Conservation (phyloP, 2,329 filamentous ascomycete genomes). For the Alternaria angustiovoidea region DNA sequence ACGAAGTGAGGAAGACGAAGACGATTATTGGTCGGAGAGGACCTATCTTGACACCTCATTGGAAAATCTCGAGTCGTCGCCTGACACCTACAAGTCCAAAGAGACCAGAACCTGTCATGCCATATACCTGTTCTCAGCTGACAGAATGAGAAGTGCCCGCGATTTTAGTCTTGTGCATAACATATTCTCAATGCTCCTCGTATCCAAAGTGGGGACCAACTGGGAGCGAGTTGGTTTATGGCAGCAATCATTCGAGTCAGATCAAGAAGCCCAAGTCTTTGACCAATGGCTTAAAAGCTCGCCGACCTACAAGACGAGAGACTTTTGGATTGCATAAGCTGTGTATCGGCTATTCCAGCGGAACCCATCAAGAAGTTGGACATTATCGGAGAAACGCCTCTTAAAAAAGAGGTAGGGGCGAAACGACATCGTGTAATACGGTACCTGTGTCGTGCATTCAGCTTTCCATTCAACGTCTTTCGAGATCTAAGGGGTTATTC, state of each 20-base stretch:
- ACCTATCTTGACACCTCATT: neutral
- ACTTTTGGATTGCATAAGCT: neutral
- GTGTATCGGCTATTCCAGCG: rapidly evolving
- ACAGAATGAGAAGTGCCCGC: no score
- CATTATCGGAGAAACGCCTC: rapidly evolving
- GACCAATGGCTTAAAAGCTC: neutral
- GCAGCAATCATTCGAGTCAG: neutral
- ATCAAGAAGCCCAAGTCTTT: neutral
- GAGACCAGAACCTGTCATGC: neutral
- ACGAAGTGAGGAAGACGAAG: neutral
- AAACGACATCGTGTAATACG: no score
- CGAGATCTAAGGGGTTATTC: no score
- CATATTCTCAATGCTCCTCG: neutral
- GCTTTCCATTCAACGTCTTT: no score
- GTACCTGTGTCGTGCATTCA: no score
- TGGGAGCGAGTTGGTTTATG: constrained; percentile 1
- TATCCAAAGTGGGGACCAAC: neutral
- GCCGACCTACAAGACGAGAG: neutral
- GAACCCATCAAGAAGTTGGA: no score
- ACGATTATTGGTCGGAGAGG: neutral
- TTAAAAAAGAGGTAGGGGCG: no score
- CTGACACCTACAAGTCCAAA: rapidly evolving
- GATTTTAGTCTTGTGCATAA: neutral
- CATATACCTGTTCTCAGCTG: neutral
- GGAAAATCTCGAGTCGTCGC: neutral